These are phyloP conservation scores for Hanseniaspora lindneri DNA, from an alignment of 805 yeast genomes.

Conservation along the genomic window DNA sequence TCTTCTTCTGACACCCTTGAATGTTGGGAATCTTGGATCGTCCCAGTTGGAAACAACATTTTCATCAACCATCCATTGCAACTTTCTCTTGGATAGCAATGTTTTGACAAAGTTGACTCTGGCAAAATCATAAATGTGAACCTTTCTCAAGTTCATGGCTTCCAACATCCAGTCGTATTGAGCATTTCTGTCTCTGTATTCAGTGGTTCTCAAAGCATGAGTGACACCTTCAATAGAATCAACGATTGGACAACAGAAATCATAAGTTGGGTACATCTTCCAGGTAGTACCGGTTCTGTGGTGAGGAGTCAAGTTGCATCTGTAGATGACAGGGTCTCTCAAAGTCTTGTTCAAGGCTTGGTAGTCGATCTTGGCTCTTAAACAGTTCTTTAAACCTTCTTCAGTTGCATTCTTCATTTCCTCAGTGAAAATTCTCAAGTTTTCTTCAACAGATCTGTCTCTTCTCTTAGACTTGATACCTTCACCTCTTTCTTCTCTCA, in stretches of 20 bases:
- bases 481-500: conserved; percentile 98
- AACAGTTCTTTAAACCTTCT: conserved; percentile 79
- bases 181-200: conserved; percentile 96
- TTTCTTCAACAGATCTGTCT: conserved; percentile 87
- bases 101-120: conserved; percentile 96
- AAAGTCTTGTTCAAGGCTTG: conserved; percentile 84
- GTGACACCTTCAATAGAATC: conserved; percentile 95
- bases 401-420: conserved; percentile 94
- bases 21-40: conserved; percentile 99
- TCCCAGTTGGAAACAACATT: conserved; percentile 86
- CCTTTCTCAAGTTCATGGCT: conserved; percentile 73
- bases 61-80: conserved; percentile 98
- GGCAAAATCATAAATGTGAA: conserved; percentile 95
- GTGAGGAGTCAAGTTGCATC: conserved; percentile 95
- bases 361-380: conserved; percentile 93
- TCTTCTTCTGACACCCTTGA: conserved; percentile 97
- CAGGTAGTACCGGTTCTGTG: conserved; percentile 87
- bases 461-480: conserved; percentile 89
- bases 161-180: conserved; percentile 94
- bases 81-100: conserved; percentile 86
- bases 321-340: conserved; percentile 95
- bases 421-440: conserved; percentile 68
- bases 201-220: conserved; percentile 94
- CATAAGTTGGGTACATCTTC: conserved; percentile 98
- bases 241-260: conserved; percentile 95